These are phyloP conservation scores for Phytophthora europaea DNA, from an alignment of 352 stramenopile species.

Conservation along the genomic window DNA sequence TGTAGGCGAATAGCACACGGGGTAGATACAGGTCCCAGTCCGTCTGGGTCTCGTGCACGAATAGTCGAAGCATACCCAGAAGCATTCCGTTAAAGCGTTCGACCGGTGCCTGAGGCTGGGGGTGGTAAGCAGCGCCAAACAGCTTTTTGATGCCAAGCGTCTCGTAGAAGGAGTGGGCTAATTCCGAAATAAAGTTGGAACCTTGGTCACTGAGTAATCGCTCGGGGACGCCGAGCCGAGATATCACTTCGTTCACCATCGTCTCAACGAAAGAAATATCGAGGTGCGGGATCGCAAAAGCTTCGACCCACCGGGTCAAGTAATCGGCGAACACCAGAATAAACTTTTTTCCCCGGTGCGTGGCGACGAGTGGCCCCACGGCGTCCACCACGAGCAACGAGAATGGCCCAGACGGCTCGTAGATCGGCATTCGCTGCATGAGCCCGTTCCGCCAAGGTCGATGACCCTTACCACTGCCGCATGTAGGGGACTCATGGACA, in stretches of 20 bases:
- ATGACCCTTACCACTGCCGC: slow-evolving; percentile 4
- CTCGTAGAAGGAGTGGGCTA: slow-evolving; percentile 9
- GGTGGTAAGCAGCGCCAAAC: background rate
- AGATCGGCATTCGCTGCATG: slow-evolving; percentile 12
- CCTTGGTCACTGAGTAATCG: slow-evolving; percentile 9
- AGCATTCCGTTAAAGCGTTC: slow-evolving; percentile 15
- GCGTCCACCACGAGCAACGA: slow-evolving; percentile 10
- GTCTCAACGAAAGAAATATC: background rate
- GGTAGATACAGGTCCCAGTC: slow-evolving; percentile 15
- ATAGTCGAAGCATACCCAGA: background rate
- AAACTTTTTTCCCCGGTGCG: background rate
- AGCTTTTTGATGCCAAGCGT: slow-evolving; percentile 4
- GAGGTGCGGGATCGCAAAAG: background rate
- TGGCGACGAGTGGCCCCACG: background rate
- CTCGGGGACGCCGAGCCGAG: background rate
- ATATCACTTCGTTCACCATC: slow-evolving; percentile 1
- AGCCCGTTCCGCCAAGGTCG: slow-evolving; percentile 5
- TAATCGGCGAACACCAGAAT: background rate
- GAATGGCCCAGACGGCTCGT: slow-evolving; percentile 10
- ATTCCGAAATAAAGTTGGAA: slow-evolving; percentile 1
- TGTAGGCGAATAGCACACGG: slow-evolving; percentile 6
- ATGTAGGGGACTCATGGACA: too few relatives aligned
- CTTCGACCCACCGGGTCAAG: background rate
- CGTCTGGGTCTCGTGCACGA: background rate
- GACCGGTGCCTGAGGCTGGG: background rate